Evolutionary conservation across 192 early-diverging fungal genomes (phyloP).

Genomic region (Coemansia reversa): DNA sequence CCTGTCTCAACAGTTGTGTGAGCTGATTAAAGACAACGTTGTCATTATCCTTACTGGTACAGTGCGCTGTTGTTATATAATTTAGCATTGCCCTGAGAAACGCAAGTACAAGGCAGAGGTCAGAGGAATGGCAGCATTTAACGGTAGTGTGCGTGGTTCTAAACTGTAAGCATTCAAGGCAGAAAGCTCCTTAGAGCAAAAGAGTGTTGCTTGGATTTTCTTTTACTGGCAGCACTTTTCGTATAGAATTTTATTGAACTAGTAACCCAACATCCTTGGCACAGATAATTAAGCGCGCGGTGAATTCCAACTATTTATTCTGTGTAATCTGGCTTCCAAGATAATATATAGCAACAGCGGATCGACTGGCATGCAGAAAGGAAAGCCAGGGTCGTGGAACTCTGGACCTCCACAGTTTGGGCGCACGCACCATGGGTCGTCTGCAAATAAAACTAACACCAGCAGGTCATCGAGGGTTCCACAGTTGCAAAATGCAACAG

Average conservation of each 20-base stretch:
- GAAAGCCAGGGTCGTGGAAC: conserved; percentile 29
- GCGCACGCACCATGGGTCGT: conserved; percentile 25
- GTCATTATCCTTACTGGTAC: neutral
- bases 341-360: conserved; percentile 8
- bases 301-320: neutral
- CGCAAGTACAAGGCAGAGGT: neutral
- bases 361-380: conserved; percentile 6
- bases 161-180: conserved; percentile 23
- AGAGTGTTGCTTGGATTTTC: neutral
- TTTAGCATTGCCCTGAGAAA: neutral
- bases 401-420: conserved; percentile 38
- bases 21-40: neutral
- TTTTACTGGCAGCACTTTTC: neutral
- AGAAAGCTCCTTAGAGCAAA: neutral
- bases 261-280: neutral
- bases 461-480: conserved; percentile 7
- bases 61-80: neutral
- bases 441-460: conserved; percentile 11
- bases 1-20: neutral
- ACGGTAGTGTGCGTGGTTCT: conserved; percentile 29
- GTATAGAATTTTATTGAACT: neutral
- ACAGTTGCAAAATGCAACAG: conserved; percentile 2
- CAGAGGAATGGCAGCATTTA: conserved; percentile 27
- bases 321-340: neutral
- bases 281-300: neutral